Evolutionary conservation across 371 early-diverging fungal genomes (phyloP), one percentile per base, ranked within the genome.

Genomic region (Caulochytrium protostelioides): DNA sequence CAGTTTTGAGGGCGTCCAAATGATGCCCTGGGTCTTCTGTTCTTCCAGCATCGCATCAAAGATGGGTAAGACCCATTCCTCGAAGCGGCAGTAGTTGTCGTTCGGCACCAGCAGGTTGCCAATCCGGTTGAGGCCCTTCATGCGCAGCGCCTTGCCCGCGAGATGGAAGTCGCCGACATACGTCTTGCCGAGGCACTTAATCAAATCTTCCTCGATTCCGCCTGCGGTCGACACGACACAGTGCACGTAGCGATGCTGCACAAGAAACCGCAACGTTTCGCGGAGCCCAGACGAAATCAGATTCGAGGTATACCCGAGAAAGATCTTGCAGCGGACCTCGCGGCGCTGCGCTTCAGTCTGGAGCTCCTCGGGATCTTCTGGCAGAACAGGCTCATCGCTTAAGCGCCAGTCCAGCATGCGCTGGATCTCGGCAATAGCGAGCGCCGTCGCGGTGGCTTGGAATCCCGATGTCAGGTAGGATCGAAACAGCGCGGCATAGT

Each of bases 21-120:
- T 54, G 2, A 49, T 55, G 9, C 74, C 71, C 56, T 79, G 18
- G 10, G 28, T 8, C 40, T 79, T 78, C 57, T 95, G 95, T 43
- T 89, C 89, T 40, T 69, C 54, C 35, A 92, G 59, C 78, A 92
- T 72, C 39, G 75, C 62, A 55, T 99, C 95, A 35, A 99, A 58
- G 39, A 95, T 72, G 1, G 90, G 84, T 14, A 79, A 66, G 4
- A 98, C 63, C 97, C 95, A 98, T 47, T 89, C 86, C 55, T 98
- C 99, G 62, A 98, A 97, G 16, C 38, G 29, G 63, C 87, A 90
- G 50, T 98, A 98, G 57, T 98, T 98, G 51, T 94, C 85, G 55
- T 98, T 99, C 6, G 98, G 97, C 1, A 99, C 94, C 29, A 98
- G 55, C 35, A 99, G 59, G 56, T 99, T 99, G 19, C 99, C 99